Evolutionary conservation across 2,329 filamentous ascomycete species (phyloP), one percentile per base, ranked within the genome.

Genomic region (Colletotrichum limetticola): DNA sequence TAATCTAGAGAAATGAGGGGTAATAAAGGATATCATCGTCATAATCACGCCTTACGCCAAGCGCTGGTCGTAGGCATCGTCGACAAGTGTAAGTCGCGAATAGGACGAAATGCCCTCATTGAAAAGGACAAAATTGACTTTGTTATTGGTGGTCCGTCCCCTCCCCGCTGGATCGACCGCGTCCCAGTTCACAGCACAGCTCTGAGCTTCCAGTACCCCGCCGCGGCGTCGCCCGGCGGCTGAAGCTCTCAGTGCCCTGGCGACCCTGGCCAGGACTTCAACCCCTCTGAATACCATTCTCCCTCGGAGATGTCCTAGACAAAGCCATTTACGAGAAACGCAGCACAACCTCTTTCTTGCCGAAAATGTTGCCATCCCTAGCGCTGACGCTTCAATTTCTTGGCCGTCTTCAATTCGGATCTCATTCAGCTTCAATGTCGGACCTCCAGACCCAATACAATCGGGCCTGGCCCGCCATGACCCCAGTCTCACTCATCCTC

Each of bases 281-380:
- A 11, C 26, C 24, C 11, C 12, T 28, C 7, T n/a, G 42, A 12
- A 3, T 28, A 3, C 32, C 5, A 32, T 19, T 30, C 35, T 49
- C 64, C 59, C 59, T 68, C 66, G 32, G 66, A 69, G 59, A 72
- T 63, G 32, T 56, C 46, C 55, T 26, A 55, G 28, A 58, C 66
- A 46, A 3, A 11, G 65, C 11, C 26, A 58, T 8, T 59, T 8
- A 12, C 42, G 19, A 35, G 53, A 63, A 66, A 70, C 35, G 62
- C 12, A 28, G 11, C 16, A n/a, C n/a, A n/a, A 58, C 42, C 19
- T 49, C 42, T n/a, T 49, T 32, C 4, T n/a, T 3, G 32, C 64
- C 35, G 1, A 28, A 66, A 62, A 68, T 58, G 35, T 52, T 37
- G 35, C 16, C 42, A 60, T 61, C 61, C 19, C 28, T 37, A 53